Evolutionary conservation across 805 yeast species (phyloP), one percentile per base, ranked within the genome.

Genomic region (Saccharomyces paradoxus): DNA sequence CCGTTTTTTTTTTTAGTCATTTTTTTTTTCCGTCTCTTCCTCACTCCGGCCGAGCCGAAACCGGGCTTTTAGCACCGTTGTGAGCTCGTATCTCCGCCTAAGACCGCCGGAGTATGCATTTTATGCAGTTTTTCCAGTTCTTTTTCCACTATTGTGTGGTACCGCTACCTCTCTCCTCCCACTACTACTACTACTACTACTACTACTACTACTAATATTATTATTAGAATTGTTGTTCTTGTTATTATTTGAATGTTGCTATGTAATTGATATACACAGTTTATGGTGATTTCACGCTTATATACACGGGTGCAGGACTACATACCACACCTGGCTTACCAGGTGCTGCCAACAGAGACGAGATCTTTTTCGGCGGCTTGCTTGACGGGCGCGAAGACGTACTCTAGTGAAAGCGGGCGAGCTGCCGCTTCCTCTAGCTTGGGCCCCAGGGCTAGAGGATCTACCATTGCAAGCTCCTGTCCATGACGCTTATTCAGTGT

Each of bases 261-360:
- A 48, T 27, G 37, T 29, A 31, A 28, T 47, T 13, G 9, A 28
- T 9, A 12, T 14, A 32, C 41, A 32, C 41, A 32, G 41, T 32
- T 32, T 14, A 21, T 17, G 44, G 44, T 7, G 22, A 37, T 3
- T 21, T 21, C 44, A 37, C 17, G 44, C 44, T 37, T 17, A 17
- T 37, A 4, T 17, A 37, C 44, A 21, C 44, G 44, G 44, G 44
- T 9, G 44, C 44, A 17, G 4, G 22, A 17, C 51, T 44, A 29
- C 29, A 28, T 10, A 28, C 10, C 9, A 28, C 13, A 12, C 31
- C 31, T 12, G 12, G 13, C 13, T 48, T 52, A 63, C 68, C 66
- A 64, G 27, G 65, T 57, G 27, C 60, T 59, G 21, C 65, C 66
- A 46, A 64, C 63, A n/a, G 64, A 52, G 26, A 62, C 59, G 12